Percentiles rank a stretch among this genome's conserved stretches.
phyloP scores from a whole-genome alignment of 2,329 filamentous ascomycete genomes.

The Knufia fluminis region DNA sequence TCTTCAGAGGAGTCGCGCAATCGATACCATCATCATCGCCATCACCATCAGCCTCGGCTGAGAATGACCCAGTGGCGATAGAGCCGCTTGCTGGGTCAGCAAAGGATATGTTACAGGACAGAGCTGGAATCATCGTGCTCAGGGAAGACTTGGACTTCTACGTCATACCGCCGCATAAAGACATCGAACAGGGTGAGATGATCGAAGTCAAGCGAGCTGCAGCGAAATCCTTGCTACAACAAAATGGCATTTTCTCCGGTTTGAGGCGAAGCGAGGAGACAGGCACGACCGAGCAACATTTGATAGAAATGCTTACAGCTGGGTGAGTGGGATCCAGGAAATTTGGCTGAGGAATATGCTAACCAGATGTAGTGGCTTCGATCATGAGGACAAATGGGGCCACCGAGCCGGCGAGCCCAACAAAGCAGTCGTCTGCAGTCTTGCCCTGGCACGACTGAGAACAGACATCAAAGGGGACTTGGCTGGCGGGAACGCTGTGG shows the following conservation, averaged over 20 bases:
- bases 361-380: slow-evolving; percentile 64
- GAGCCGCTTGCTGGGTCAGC: slow-evolving; percentile 64
- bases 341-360: slow-evolving; percentile 4
- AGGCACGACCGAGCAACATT: slow-evolving; percentile 91
- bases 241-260: slow-evolving; percentile 93
- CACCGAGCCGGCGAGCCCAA: slow-evolving; percentile 95
- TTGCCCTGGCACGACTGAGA: slow-evolving; percentile 82
- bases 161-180: slow-evolving; percentile 74
- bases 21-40: slow-evolving; percentile 72
- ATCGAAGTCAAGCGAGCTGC: slow-evolving; percentile 91
- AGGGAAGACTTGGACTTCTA: slow-evolving; percentile 97
- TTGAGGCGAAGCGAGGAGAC: slow-evolving; percentile 90
- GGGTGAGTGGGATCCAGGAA: slow-evolving; percentile 54
- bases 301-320: slow-evolving; percentile 98
- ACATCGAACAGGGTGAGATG: slow-evolving; percentile 85
- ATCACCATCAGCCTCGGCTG: slow-evolving; percentile 55
- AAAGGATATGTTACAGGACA: slow-evolving; percentile 70
- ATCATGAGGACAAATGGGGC: slow-evolving; percentile 90
- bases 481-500: slow-evolving; percentile 67
- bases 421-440: slow-evolving; percentile 95
- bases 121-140: slow-evolving; percentile 93
- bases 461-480: slow-evolving; percentile 78
- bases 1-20: slow-evolving; percentile 91
- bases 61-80: slow-evolving; percentile 54
- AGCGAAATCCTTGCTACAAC: slow-evolving; percentile 72